Percentiles rank a stretch among this genome's conserved stretches.
Evolutionary conservation across 257 asterid species (phyloP).

Genomic region (Jacaranda mimosifolia): DNA sequence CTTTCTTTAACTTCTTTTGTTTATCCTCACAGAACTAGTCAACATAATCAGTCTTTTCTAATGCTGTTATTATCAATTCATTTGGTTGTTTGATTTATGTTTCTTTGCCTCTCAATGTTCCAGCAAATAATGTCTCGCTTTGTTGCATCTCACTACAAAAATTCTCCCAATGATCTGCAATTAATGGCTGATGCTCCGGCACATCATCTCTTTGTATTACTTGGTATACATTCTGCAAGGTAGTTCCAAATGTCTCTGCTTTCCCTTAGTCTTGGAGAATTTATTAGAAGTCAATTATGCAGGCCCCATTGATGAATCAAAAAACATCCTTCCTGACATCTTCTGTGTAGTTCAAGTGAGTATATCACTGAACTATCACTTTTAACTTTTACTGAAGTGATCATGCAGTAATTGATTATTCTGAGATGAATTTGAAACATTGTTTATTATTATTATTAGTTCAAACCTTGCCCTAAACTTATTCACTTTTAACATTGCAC

Average conservation of each 20-base stretch:
- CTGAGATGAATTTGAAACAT: no score
- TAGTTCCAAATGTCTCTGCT: neutral
- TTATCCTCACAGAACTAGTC: no score
- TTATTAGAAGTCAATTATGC: neutral
- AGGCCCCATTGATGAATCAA: constrained; percentile 14
- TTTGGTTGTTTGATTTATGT: no score
- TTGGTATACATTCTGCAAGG: constrained; percentile 10
- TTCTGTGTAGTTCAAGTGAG: constrained; percentile 12
- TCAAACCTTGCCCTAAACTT: no score
- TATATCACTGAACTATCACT: neutral
- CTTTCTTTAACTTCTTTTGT: no score
- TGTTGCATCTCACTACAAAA: constrained; percentile 41
- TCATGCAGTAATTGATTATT: neutral
- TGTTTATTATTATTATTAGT: no score
- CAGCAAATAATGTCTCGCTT: constrained; percentile 38
- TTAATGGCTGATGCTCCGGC: constrained; percentile 45
- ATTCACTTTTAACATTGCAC: neutral
- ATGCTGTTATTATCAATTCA: no score
- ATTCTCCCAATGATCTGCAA: constrained; percentile 39
- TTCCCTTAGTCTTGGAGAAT: neutral
- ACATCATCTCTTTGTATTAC: constrained; percentile 37
- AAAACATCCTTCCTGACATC: constrained; percentile 3
- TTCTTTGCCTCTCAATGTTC: neutral
- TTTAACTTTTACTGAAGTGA: neutral
- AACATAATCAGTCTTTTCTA: no score